A percentile compares a stretch with the other conserved stretches of the same genome.
These are phyloP conservation scores for Waltiozyma sp. DNA, from an alignment of 1,139 yeast genomes.

Conservation along the genomic window DNA sequence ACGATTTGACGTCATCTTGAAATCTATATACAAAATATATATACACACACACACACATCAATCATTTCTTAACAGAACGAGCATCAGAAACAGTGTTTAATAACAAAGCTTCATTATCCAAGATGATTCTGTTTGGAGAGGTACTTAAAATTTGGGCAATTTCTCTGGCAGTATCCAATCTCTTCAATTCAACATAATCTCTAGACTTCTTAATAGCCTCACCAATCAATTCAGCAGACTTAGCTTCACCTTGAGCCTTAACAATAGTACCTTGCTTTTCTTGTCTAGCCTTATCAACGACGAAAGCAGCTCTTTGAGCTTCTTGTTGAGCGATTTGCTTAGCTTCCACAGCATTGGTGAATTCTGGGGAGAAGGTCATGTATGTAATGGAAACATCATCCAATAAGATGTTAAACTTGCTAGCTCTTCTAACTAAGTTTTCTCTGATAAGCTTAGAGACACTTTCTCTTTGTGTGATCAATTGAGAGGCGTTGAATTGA, in stretches of 20 bases:
- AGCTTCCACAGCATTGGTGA: constrained; percentile 95
- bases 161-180: constrained; percentile 94
- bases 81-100: constrained; percentile 75
- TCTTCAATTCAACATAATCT: constrained; percentile 92
- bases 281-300: constrained; percentile 94
- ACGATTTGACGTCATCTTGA: background rate
- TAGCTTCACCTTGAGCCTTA: constrained; percentile 97
- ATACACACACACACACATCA: background rate
- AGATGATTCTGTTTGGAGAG: constrained; percentile 84
- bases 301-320: constrained; percentile 95
- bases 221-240: constrained; percentile 96
- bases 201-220: constrained; percentile 94
- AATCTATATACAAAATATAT: constrained; percentile 2
- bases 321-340: constrained; percentile 99
- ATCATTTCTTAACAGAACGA: constrained; percentile 20
- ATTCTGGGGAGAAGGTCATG: constrained; percentile 97
- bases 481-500: constrained; percentile 94
- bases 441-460: constrained; percentile 89
- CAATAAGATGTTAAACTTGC: constrained; percentile 72
- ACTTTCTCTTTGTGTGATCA: constrained; percentile 95
- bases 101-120: constrained; percentile 86
- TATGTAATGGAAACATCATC: constrained; percentile 94
- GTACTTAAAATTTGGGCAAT: constrained; percentile 77
- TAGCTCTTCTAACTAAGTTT: constrained; percentile 82
- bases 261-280: constrained; percentile 96